phyloP scores from a whole-genome alignment of 305 asterid species.

The Fraxinus baroniana region DNA sequence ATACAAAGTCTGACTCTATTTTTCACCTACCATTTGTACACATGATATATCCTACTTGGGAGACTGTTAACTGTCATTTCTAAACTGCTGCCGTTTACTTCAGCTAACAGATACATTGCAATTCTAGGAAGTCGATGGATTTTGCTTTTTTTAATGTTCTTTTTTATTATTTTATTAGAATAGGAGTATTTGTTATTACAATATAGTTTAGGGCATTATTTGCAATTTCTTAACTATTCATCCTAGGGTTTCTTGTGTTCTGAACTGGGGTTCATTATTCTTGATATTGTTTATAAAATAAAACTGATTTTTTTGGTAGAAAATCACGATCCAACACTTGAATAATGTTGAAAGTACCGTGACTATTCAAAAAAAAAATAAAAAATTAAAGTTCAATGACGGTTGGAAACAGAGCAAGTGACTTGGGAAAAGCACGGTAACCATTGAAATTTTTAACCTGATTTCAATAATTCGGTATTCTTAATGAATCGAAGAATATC shows the following conservation, averaged over 20 bases:
- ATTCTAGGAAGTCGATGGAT: not conserved
- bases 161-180: not conserved
- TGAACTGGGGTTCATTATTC: not conserved
- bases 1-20: not conserved
- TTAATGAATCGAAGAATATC: not conserved
- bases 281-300: not conserved
- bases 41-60: not conserved
- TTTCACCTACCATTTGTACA: slow-evolving; percentile 28
- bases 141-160: not conserved
- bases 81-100: not conserved
- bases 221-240: not conserved
- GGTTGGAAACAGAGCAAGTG: not conserved
- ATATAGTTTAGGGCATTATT: not conserved
- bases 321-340: not conserved
- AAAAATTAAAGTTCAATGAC: not conserved
- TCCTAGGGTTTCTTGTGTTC: not conserved
- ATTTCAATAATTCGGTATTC: not conserved
- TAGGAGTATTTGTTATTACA: not conserved
- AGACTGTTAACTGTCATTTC: not conserved
- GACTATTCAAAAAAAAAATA: not conserved
- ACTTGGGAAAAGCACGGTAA: not conserved
- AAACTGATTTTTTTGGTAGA: not conserved
- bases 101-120: slow-evolving; percentile 1
- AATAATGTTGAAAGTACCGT: not conserved
- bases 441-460: not conserved